Percentiles rank a stretch among this genome's conserved stretches.
phyloP scores from a whole-genome alignment of 257 asterid genomes.

The Coffea eugenioides region DNA sequence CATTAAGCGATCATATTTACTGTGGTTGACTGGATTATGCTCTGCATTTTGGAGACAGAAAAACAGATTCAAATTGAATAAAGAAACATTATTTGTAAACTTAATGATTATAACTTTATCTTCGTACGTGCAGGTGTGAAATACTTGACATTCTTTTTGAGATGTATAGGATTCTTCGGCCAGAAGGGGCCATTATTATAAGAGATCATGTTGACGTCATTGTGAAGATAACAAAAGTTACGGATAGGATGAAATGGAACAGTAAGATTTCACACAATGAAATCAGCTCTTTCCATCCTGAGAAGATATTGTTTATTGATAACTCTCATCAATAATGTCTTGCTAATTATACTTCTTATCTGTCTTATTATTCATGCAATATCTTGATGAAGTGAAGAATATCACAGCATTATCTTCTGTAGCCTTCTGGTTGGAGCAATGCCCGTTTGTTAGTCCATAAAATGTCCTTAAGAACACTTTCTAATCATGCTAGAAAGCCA shows the following conservation, averaged over 20 bases:
- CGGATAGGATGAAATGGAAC: constrained; percentile 68
- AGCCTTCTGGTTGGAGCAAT: background rate
- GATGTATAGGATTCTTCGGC: constrained; percentile 74
- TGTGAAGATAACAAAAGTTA: constrained; percentile 53
- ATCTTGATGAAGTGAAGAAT: background rate
- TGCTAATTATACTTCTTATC: background rate
- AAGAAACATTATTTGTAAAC: background rate
- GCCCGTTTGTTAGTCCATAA: no score
- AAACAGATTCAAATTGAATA: background rate
- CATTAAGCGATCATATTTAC: background rate
- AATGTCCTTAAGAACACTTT: background rate
- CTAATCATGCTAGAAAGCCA: background rate
- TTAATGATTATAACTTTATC: background rate
- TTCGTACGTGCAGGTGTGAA: constrained; percentile 44
- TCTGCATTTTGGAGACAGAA: background rate
- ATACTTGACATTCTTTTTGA: constrained; percentile 64
- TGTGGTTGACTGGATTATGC: background rate
- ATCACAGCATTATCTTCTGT: background rate
- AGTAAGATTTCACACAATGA: constrained; percentile 61
- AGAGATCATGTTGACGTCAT: constrained; percentile 63
- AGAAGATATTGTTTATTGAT: constrained; percentile 36
- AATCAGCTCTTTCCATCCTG: constrained; percentile 62
- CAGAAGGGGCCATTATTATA: constrained; percentile 71
- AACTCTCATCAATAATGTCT: background rate
- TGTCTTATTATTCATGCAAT: background rate